phyloP scores from a whole-genome alignment of 495 filamentous ascomycete species.

The Aspergillus hancockii region DNA sequence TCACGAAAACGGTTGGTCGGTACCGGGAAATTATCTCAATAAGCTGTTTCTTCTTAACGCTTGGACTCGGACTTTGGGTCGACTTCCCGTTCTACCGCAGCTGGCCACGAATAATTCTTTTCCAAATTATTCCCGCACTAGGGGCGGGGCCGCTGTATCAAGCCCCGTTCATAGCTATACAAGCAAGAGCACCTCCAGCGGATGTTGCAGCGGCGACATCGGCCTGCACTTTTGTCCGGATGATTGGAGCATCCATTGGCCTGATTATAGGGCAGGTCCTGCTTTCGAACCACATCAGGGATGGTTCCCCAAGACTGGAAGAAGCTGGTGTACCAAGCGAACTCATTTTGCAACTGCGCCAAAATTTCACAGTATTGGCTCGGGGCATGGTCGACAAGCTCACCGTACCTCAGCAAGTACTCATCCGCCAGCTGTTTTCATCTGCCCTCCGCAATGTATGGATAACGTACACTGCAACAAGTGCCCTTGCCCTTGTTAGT shows the following conservation, averaged over 20 bases:
- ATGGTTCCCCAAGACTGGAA: too few species aligned
- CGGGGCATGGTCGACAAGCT: too few species aligned
- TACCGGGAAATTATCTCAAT: conserved; percentile 8
- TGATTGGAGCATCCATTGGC: neutral
- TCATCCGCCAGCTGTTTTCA: too few species aligned
- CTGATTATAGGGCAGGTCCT: conserved; percentile 21
- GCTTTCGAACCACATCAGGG: too few species aligned
- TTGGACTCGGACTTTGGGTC: conserved; percentile 2
- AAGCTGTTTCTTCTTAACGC: neutral
- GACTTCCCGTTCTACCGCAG: neutral
- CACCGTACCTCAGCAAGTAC: too few species aligned
- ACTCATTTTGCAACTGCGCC: too few species aligned
- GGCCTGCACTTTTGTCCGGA: conserved; percentile 5
- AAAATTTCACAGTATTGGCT: too few species aligned
- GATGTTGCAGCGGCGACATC: conserved; percentile 1
- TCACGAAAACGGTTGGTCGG: neutral
- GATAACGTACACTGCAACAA: too few species aligned
- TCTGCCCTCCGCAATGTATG: too few species aligned
- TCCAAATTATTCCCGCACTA: neutral
- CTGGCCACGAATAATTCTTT: neutral
- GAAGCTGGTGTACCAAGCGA: too few species aligned
- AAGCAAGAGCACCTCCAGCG: neutral
- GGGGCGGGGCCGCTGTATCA: conserved; percentile 8
- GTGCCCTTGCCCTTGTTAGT: too few species aligned
- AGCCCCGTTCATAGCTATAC: conserved; percentile 6